Conservation (phyloP, 768 basidiomycete species). For the Trametes cingulata region DNA sequence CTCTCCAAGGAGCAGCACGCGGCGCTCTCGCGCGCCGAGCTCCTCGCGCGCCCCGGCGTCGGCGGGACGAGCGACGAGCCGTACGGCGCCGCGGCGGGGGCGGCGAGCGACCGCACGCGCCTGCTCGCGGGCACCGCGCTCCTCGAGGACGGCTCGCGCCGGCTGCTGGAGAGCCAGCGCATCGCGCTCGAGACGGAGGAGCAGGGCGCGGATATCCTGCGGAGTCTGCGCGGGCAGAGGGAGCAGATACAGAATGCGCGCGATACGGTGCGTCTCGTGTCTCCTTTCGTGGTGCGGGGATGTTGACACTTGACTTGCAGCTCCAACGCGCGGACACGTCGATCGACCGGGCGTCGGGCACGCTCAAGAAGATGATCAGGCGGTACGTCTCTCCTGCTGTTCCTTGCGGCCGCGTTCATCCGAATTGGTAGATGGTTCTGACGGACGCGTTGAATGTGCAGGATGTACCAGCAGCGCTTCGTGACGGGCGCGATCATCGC, state of each 20-base stretch:
- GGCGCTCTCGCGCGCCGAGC: slow-evolving; percentile 70
- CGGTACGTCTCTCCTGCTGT: slow-evolving; percentile 56
- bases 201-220: slow-evolving; percentile 89
- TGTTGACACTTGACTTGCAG: slow-evolving; percentile 39
- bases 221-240: slow-evolving; percentile 81
- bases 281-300: neutral
- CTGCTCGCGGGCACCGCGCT: slow-evolving; percentile 76
- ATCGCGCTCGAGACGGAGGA: slow-evolving; percentile 96
- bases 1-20: slow-evolving; percentile 71
- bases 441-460: slow-evolving; percentile 34
- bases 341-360: slow-evolving; percentile 89
- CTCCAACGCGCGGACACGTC: slow-evolving; percentile 83
- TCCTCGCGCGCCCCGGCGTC: slow-evolving; percentile 56
- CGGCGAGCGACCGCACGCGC: slow-evolving; percentile 72
- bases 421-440: slow-evolving; percentile 29
- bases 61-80: slow-evolving; percentile 72
- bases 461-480: slow-evolving; percentile 96
- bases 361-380: slow-evolving; percentile 93
- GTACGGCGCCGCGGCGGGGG: too few relatives aligned
- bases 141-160: slow-evolving; percentile 80
- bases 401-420: slow-evolving; percentile 13
- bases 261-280: slow-evolving; percentile 64
- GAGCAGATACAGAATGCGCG: slow-evolving; percentile 94
- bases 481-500: slow-evolving; percentile 85
- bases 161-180: slow-evolving; percentile 88